Percentiles rank a stretch among this genome's conserved stretches.
phyloP scores from a whole-genome alignment of 805 yeast species.

The Metschnikowia cubensis region DNA sequence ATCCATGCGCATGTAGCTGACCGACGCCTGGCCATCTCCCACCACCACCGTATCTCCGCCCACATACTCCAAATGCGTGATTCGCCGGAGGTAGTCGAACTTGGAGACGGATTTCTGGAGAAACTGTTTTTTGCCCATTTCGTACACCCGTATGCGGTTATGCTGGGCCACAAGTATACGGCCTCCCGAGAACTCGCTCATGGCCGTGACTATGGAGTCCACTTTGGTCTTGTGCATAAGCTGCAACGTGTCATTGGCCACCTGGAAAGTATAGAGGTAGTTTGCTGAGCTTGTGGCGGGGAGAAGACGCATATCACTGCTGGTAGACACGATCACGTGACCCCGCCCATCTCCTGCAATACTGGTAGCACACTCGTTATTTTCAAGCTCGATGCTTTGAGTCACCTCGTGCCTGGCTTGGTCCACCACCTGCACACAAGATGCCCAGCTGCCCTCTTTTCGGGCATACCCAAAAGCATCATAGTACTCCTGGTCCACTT shows the following conservation, averaged over 20 bases:
- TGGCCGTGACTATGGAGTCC: constrained; percentile 43
- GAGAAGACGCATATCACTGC: constrained; percentile 23
- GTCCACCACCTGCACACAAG: constrained; percentile 52
- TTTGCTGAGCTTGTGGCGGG: constrained; percentile 26
- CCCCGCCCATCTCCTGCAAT: constrained; percentile 27
- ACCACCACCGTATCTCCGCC: constrained; percentile 57
- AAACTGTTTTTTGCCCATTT: constrained; percentile 75
- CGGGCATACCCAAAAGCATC: constrained; percentile 45
- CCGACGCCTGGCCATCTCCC: constrained; percentile 70
- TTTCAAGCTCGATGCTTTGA: constrained; percentile 43
- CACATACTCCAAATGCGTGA: constrained; percentile 50
- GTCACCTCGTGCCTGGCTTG: constrained; percentile 27
- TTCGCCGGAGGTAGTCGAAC: constrained; percentile 42
- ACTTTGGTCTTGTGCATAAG: constrained; percentile 60
- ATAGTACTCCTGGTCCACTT: constrained; percentile 31
- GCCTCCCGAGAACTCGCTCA: constrained; percentile 51
- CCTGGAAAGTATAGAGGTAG: constrained; percentile 35
- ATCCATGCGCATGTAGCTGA: constrained; percentile 54
- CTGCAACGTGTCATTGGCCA: constrained; percentile 34
- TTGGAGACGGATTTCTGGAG: constrained; percentile 57
- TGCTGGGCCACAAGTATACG: constrained; percentile 57
- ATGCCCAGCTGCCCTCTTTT: constrained; percentile 38
- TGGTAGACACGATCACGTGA: constrained; percentile 47
- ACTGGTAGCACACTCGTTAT: constrained; percentile 42
- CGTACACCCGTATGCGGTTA: constrained; percentile 54